A percentile compares a stretch with the other conserved stretches of the same genome.
Conservation (phyloP, 1,284 basidiomycete genomes). For the Moesziomyces globuligerus region DNA sequence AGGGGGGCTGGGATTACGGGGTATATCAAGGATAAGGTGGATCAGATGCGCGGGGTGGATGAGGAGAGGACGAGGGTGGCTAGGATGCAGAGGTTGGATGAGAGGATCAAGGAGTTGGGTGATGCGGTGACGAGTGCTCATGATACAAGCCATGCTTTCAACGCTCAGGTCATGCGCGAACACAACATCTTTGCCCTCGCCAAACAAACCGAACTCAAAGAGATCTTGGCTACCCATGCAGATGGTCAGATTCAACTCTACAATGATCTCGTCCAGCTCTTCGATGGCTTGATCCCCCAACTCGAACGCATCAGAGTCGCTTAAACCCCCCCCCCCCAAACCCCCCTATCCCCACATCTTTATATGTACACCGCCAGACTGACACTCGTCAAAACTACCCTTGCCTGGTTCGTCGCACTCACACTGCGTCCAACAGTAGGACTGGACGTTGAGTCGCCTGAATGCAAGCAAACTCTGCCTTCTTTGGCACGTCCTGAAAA, state of each 20-base stretch:
- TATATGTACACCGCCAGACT: no score
- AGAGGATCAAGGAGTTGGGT: conserved; percentile 95
- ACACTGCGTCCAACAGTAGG: no score
- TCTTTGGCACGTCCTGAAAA: no score
- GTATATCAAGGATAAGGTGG: conserved; percentile 93
- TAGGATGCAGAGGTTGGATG: conserved; percentile 89
- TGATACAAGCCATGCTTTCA: conserved; percentile 94
- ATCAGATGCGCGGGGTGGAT: conserved; percentile 88
- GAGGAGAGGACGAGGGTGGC: conserved; percentile 92
- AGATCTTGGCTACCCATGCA: conserved; percentile 85
- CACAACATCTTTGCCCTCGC: conserved; percentile 87
- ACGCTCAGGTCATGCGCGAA: conserved; percentile 89
- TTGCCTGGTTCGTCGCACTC: no score
- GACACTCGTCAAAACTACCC: no score
- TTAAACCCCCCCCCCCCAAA: no score
- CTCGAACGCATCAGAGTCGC: conserved; percentile 31
- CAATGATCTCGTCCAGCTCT: conserved; percentile 7
- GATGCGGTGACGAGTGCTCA: conserved; percentile 94
- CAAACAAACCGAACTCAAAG: conserved; percentile 95
- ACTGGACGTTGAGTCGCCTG: no score
- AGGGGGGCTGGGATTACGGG: conserved; percentile 77
- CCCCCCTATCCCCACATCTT: no score
- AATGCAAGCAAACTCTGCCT: no score
- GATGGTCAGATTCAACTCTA: conserved; percentile 94
- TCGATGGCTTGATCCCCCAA: conserved; percentile 35